Conservation (phyloP, 2,329 filamentous ascomycete genomes). For the Thielaviopsis ethacetica region DNA sequence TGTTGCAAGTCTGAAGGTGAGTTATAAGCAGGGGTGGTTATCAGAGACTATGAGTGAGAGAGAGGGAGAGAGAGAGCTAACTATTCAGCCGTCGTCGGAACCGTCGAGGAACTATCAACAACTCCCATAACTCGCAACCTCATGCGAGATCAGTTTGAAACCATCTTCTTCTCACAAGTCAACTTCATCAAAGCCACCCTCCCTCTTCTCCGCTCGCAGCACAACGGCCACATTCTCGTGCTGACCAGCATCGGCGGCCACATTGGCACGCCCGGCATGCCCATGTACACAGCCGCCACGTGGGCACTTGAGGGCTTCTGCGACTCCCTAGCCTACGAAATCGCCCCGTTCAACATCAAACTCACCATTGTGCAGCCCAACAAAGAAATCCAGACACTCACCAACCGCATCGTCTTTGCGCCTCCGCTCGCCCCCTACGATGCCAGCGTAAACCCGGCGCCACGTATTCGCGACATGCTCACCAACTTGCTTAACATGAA, state of each 20-base stretch:
- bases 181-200: slow-evolving; percentile 87
- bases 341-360: slow-evolving; percentile 92
- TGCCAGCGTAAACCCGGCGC: slow-evolving; percentile 50
- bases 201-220: slow-evolving; percentile 61
- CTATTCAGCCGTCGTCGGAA: slow-evolving; percentile 59
- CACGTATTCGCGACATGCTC: slow-evolving; percentile 69
- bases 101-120: slow-evolving; percentile 76
- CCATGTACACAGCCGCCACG: slow-evolving; percentile 79
- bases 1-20: slow-evolving; percentile 77
- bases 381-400: slow-evolving; percentile 77
- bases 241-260: slow-evolving; percentile 83
- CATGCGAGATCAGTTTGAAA: slow-evolving; percentile 82
- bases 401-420: slow-evolving; percentile 71
- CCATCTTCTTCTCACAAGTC: slow-evolving; percentile 86
- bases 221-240: slow-evolving; percentile 78
- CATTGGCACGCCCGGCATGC: slow-evolving; percentile 78
- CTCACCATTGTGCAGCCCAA: slow-evolving; percentile 91
- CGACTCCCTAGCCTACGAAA: slow-evolving; percentile 87
- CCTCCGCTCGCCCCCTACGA: slow-evolving; percentile 55
- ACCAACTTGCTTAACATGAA: slow-evolving; percentile 63
- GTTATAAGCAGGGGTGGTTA: slow-evolving; percentile 10
- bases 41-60: too few relatives aligned
- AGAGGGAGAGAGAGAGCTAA: neutral
- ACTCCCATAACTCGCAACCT: slow-evolving; percentile 57
- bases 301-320: slow-evolving; percentile 95